A percentile compares a stretch with the other conserved stretches of the same genome.
phyloP scores from a whole-genome alignment of 257 asterid genomes.

The Solanum arcanum region DNA sequence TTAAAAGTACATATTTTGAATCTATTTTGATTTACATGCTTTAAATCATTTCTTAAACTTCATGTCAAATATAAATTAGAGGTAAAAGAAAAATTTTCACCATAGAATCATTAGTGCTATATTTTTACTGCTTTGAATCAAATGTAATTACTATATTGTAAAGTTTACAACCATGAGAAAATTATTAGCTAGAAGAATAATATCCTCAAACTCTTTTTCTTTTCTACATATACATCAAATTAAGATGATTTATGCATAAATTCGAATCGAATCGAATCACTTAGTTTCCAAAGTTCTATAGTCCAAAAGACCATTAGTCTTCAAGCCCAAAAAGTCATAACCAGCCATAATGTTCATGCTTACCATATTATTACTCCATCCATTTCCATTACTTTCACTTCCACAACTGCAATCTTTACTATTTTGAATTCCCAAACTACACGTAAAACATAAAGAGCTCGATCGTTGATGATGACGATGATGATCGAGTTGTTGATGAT shows the following conservation, averaged over 20 bases:
- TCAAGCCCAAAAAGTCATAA: constrained; percentile 56
- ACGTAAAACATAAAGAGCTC: constrained; percentile 34
- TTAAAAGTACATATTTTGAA: not conserved
- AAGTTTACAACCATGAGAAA: constrained; percentile 6
- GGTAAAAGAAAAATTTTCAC: not conserved
- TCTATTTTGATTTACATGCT: not conserved
- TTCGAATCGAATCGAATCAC: not conserved
- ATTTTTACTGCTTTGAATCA: not conserved
- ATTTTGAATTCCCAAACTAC: constrained; percentile 57
- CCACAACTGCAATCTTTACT: constrained; percentile 53
- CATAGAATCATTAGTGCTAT: not conserved
- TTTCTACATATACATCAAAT: not conserved
- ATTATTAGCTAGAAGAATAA: constrained; percentile 8
- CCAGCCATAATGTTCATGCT: constrained; percentile 20
- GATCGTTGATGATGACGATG: not conserved
- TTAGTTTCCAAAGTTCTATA: constrained; percentile 48
- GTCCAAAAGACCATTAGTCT: constrained; percentile 50
- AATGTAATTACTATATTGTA: constrained; percentile 15
- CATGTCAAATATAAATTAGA: not conserved
- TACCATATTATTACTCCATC: not conserved
- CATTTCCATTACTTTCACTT: not conserved
- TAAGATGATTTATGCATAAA: not conserved
- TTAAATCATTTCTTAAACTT: not conserved
- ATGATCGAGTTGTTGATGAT: constrained; percentile 4
- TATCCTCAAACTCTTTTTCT: constrained; percentile 7